These are phyloP conservation scores for Halenospora varia DNA, from an alignment of 495 filamentous ascomycete genomes.

Conservation along the genomic window DNA sequence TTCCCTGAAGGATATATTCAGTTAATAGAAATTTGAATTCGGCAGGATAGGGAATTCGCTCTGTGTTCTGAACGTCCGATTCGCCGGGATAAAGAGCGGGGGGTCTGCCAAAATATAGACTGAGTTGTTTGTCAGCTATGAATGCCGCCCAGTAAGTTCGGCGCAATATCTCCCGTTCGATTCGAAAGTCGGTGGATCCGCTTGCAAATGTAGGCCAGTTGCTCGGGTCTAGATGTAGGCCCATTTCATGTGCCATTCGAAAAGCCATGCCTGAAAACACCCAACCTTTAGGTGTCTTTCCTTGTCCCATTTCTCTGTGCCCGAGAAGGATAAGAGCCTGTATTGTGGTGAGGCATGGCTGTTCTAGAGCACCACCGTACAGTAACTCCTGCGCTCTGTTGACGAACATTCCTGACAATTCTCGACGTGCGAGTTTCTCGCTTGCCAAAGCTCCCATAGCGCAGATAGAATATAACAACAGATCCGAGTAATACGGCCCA, in stretches of 20 bases:
- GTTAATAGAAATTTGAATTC: slow-evolving; percentile 25
- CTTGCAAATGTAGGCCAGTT: too few species aligned
- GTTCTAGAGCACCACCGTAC: slow-evolving; percentile 28
- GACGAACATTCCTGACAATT: slow-evolving; percentile 30
- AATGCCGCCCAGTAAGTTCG: slow-evolving; percentile 34
- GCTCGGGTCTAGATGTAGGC: slow-evolving; percentile 32
- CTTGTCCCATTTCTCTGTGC: slow-evolving; percentile 29
- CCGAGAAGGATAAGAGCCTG: slow-evolving; percentile 30
- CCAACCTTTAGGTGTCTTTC: slow-evolving; percentile 31
- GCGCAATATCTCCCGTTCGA: slow-evolving; percentile 29
- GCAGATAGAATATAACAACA: slow-evolving; percentile 32
- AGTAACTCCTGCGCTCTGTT: slow-evolving; percentile 28
- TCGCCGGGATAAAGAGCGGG: slow-evolving; percentile 30
- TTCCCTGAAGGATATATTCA: slow-evolving; percentile 23
- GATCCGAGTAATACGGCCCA: slow-evolving; percentile 32
- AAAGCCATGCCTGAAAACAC: slow-evolving; percentile 33
- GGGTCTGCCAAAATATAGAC: slow-evolving; percentile 31
- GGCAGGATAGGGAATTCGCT: slow-evolving; percentile 24
- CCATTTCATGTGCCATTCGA: slow-evolving; percentile 29
- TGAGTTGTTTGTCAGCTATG: slow-evolving; percentile 30
- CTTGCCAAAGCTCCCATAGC: slow-evolving; percentile 28
- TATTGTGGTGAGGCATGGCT: slow-evolving; percentile 30
- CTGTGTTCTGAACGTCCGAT: slow-evolving; percentile 30
- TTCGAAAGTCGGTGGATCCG: slow-evolving; percentile 19
- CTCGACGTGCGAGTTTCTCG: slow-evolving; percentile 22